Conservation (phyloP, 352 stramenopile genomes). For the Phytophthora quininea region DNA sequence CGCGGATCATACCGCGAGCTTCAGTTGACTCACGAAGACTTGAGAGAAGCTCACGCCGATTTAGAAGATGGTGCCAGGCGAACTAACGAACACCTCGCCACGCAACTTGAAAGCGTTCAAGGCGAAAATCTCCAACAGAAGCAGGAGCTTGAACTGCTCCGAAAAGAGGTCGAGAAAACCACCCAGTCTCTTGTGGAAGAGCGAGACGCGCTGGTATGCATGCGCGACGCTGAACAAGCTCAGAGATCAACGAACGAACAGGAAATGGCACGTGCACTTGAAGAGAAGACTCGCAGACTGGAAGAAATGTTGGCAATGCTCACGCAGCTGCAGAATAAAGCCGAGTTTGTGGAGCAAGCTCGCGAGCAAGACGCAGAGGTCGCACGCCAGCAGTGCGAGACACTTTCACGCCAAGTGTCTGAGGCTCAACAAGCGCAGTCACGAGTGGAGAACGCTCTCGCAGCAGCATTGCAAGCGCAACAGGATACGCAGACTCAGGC, state of each 20-base stretch:
- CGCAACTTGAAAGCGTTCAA: constrained; percentile 36
- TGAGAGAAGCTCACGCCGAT: constrained; percentile 64
- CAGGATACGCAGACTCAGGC: constrained; percentile 26
- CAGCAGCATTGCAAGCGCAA: constrained; percentile 22
- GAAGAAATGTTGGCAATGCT: constrained; percentile 75
- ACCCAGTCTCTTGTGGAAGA: constrained; percentile 18
- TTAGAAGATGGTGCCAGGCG: constrained; percentile 38
- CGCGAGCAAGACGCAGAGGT: constrained; percentile 45
- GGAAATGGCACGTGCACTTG: constrained; percentile 31
- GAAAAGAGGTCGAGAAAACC: constrained; percentile 10
- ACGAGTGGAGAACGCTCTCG: constrained; percentile 18
- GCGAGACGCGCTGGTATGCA: constrained; percentile 28
- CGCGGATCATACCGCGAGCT: constrained; percentile 51
- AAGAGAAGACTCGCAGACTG: constrained; percentile 57
- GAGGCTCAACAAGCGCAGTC: constrained; percentile 31
- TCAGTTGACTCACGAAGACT: constrained; percentile 55
- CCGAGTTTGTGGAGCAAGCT: constrained; percentile 58
- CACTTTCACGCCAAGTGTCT: constrained; percentile 19
- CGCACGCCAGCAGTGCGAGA: constrained; percentile 28
- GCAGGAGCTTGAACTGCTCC: constrained; percentile 28
- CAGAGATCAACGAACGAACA: constrained; percentile 40
- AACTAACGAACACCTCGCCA: constrained; percentile 40
- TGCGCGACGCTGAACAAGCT: constrained; percentile 34
- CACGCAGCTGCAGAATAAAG: constrained; percentile 55
- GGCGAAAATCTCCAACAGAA: constrained; percentile 21